Percentiles rank a stretch among this genome's conserved stretches.
phyloP scores from a whole-genome alignment of 805 yeast genomes.

The Sugiyamaella qingdaonensis region DNA sequence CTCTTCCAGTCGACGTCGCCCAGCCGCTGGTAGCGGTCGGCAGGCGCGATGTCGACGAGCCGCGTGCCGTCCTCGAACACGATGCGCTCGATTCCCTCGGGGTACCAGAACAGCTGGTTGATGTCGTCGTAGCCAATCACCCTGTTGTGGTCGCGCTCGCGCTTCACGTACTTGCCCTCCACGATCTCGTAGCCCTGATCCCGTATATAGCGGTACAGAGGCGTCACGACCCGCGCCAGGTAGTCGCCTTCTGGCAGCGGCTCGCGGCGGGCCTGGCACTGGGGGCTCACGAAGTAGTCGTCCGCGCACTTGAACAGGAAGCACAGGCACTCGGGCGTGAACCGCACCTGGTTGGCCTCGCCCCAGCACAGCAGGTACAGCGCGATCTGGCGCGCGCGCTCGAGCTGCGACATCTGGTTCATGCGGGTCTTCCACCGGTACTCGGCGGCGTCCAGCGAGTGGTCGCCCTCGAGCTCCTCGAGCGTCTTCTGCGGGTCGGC shows the following conservation, averaged over 20 bases:
- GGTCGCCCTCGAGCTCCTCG: conserved; percentile 65
- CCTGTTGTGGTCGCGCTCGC: conserved; percentile 64
- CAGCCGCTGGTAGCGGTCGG: conserved; percentile 81
- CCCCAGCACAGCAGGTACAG: conserved; percentile 68
- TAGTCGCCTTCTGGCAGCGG: conserved; percentile 61
- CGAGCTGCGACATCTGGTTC: conserved; percentile 49
- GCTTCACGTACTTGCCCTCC: conserved; percentile 54
- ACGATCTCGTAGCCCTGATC: conserved; percentile 60
- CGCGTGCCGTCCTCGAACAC: conserved; percentile 88
- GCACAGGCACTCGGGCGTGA: conserved; percentile 84
- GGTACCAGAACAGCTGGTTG: conserved; percentile 98
- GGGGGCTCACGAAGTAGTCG: conserved; percentile 84
- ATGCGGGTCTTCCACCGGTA: conserved; percentile 71
- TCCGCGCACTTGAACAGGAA: conserved; percentile 92
- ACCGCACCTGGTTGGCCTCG: conserved; percentile 82
- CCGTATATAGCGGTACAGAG: conserved; percentile 65
- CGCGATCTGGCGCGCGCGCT: conserved; percentile 62
- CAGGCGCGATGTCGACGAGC: conserved; percentile 81
- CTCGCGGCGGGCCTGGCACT: conserved; percentile 70
- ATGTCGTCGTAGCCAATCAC: conserved; percentile 90
- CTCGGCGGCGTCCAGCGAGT: conserved; percentile 62
- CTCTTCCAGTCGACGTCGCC: conserved; percentile 91
- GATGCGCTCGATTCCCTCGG: conserved; percentile 95
- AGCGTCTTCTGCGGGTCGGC: conserved; percentile 57
- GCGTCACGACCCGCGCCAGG: conserved; percentile 88